These are phyloP conservation scores for Cryptococcus deneoformans DNA, from an alignment of 1,284 basidiomycete species.

Conservation along the genomic window DNA sequence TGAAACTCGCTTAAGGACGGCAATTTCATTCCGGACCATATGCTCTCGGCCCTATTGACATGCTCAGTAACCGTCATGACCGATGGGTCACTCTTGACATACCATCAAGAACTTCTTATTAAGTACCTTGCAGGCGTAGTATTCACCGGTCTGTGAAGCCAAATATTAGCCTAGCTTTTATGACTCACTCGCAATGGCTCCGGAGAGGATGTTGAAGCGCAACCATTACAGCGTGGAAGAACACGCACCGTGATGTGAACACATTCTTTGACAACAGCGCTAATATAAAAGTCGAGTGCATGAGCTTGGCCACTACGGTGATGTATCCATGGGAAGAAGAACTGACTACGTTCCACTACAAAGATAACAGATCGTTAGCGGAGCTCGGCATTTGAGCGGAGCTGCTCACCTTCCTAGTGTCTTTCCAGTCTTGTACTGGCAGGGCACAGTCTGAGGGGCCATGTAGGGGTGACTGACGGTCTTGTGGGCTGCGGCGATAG, in stretches of 20 bases:
- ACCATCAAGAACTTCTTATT: slow-evolving; percentile 93
- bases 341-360: slow-evolving; percentile 48
- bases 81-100: slow-evolving; percentile 10
- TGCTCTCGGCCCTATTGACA: slow-evolving; percentile 67
- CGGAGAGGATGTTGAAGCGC: neutral
- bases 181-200: neutral
- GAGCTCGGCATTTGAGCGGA: neutral
- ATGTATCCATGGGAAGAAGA: neutral
- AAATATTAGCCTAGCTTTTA: neutral
- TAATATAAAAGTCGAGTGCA: slow-evolving; percentile 22
- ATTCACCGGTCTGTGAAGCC: slow-evolving; percentile 50
- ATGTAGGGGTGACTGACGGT: slow-evolving; percentile 5
- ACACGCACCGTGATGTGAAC: slow-evolving; percentile 86
- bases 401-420: slow-evolving; percentile 78
- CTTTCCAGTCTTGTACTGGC: slow-evolving; percentile 89
- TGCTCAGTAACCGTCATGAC: neutral
- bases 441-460: slow-evolving; percentile 57
- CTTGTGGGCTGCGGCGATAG: neutral
- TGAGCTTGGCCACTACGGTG: too few species aligned
- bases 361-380: neutral
- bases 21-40: slow-evolving; percentile 95
- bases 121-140: slow-evolving; percentile 56
- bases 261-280: slow-evolving; percentile 69
- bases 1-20: slow-evolving; percentile 90
- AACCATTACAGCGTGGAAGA: neutral